These are phyloP conservation scores for Stipa capillata DNA, from an alignment of 176 grass and related monocot species.

Conservation along the genomic window DNA sequence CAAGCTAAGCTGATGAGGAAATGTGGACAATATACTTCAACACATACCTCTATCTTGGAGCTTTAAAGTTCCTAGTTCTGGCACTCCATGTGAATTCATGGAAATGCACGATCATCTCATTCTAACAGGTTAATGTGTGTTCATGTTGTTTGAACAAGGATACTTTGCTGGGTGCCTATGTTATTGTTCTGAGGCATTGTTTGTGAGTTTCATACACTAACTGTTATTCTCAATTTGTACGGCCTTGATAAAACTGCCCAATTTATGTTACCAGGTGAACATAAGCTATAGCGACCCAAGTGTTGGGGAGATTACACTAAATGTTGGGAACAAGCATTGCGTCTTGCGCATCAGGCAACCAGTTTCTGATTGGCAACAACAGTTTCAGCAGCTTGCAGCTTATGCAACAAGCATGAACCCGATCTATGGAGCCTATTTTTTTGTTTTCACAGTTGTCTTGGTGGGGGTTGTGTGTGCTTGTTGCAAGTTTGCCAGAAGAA, in stretches of 20 bases:
- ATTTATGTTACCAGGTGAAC: conserved; percentile 37
- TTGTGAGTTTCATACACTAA: neutral
- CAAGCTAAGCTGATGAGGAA: no score
- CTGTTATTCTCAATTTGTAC: neutral
- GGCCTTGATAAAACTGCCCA: neutral
- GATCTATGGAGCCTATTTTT: conserved; percentile 65
- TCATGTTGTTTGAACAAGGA: neutral
- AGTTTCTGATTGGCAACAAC: conserved; percentile 46
- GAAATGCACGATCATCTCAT: neutral
- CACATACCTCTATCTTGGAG: neutral
- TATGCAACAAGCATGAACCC: conserved; percentile 60
- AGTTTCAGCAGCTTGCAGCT: conserved; percentile 41
- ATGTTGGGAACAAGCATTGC: conserved; percentile 32
- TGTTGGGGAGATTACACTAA: conserved; percentile 42
- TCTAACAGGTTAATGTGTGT: neutral
- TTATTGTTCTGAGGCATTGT: neutral
- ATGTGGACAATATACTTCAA: no score
- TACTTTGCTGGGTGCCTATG: no score
- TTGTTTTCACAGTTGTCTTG: conserved; percentile 53
- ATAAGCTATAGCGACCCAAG: conserved; percentile 17
- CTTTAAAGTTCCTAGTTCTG: neutral
- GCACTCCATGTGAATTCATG: neutral
- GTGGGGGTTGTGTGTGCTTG: conserved; percentile 42
- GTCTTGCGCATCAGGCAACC: conserved; percentile 19
- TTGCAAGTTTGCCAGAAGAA: conserved; percentile 59